Percentiles rank a stretch among this genome's conserved stretches.
Evolutionary conservation across 1,284 basidiomycete genomes (phyloP).

Genomic region (Moesziomyces antarcticus): DNA sequence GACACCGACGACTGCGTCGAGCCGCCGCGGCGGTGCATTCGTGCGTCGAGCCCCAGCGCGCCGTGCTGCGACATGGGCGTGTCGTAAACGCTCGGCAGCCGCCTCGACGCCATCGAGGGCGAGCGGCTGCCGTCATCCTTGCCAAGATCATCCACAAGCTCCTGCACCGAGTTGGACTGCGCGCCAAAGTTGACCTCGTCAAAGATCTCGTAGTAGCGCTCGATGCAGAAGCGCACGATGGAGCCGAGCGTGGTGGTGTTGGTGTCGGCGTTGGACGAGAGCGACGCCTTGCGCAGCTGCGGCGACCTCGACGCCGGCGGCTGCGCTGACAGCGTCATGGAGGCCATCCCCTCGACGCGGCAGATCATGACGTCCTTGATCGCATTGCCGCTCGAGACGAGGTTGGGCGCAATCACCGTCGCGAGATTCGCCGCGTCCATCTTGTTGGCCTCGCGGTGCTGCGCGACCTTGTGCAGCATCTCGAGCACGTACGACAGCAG

Average conservation of each 20-base stretch:
- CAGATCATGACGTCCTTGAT: constrained; percentile 65
- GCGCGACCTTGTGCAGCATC: constrained; percentile 79
- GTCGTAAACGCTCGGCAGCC: constrained; percentile 11
- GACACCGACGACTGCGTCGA: constrained; percentile 13
- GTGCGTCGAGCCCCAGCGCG: neutral
- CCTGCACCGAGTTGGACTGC: constrained; percentile 26
- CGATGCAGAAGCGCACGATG: constrained; percentile 80
- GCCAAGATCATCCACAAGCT: constrained; percentile 28
- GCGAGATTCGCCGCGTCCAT: constrained; percentile 87
- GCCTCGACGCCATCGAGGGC: constrained; percentile 13
- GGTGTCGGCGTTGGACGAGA: neutral
- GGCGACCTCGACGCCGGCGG: constrained; percentile 2
- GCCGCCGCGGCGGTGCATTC: constrained; percentile 14
- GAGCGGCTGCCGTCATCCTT: constrained; percentile 7
- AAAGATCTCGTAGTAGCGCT: constrained; percentile 84
- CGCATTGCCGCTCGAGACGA: constrained; percentile 67
- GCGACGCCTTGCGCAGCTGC: constrained; percentile 9
- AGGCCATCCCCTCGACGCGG: constrained; percentile 77
- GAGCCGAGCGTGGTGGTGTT: constrained; percentile 76
- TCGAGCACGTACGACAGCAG: constrained; percentile 78
- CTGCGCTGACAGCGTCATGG: constrained; percentile 71
- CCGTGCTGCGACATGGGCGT: constrained; percentile 4
- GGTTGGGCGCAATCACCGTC: constrained; percentile 80
- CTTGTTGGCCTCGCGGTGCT: constrained; percentile 75
- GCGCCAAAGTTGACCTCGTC: constrained; percentile 68